Base-by-base conservation (phyloP, 2,329 filamentous ascomycete species). In the Incumbomyces lentus region DNA sequence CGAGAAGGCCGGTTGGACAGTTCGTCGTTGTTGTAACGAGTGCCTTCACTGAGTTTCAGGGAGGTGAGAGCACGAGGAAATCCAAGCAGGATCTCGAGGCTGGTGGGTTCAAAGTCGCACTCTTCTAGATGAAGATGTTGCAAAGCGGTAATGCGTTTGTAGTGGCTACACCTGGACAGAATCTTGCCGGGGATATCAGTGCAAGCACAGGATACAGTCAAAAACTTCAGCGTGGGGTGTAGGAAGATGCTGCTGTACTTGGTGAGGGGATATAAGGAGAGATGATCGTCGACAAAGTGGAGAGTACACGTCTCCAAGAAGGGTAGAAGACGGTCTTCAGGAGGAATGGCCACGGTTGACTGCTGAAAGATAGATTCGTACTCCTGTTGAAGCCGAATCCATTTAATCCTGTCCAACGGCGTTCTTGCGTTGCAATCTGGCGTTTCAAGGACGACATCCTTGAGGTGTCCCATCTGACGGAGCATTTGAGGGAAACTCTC, bases 181-280 rank as follows among this genome's bases (percentile, higher is more conserved):
- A 56, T 18, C 37, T 30, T 44, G 19, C 48, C 38, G 12, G 50
- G 44, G 17, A 50, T 52, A 44, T 57, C 55, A 39, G 54, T 57
- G 34, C 54, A 56, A n/a, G 54, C 54, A 44, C 55, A 57, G 14
- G 55, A 57, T 40, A 57, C 51, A 38, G 55, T 57, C 16, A 57
- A 44, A 16, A 50, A 53, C 30, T 47, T 50, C 16, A 57, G 41
- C 14, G 43, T 55, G 8, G 55, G 55, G 40, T 57, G 55, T 41
- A 57, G 40, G 42, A 57, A 57, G 10, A 57, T 46, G 48, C 52
- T 54, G 36, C 52, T 42, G 32, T 57, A 56, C 51, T 52, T 54
- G 31, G 49, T 53, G 46, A 57, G 52, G 13, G 53, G 52, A 44
- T 55, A 54, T 13, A 57, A 51, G 18, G 52, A 52, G 31, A 51